Base-by-base conservation (phyloP, 495 filamentous ascomycete genomes). In the Tuber umbilicatum region DNA sequence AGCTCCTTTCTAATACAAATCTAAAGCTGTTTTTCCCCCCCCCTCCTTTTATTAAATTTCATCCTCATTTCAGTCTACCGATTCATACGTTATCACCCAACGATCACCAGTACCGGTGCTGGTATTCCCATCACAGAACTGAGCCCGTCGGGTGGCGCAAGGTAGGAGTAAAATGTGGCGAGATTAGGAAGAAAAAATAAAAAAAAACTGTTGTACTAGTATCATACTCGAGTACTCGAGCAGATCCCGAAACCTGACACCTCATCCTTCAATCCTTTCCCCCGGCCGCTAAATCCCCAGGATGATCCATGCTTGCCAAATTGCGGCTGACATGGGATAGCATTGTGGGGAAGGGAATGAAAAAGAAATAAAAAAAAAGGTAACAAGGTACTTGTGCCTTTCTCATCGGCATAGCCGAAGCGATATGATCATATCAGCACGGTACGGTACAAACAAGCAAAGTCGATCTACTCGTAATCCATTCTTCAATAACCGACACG, bases 271-370 rank as follows among this genome's bases (percentile, higher is more conserved):
- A 27, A 31, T 64, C 10, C 55, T 35, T 16, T 14, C 27, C n/a
- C 55, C 55, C 55, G 27, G 55, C 55, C 55, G 55, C 55, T 64
- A 64, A 64, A 35, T 64, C 55, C 55, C 55, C 31, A 64, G 55
- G 55, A 64, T 64, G 55, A 64, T 64, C 55, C 55, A 64, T 64
- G 55, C 55, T 64, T 64, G 55, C 19, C 55, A 64, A 64, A 64
- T 64, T 64, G 55, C 55, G 55, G 55, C 55, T 35, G 55, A 64
- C 55, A 31, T 60, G n/a, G 50, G 12, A 31, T n/a, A 60, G 27
- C 10, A 21, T 27, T 60, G 50, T 60, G 50, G 50, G 23, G 50
- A 60, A 31, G 50, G 50, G 45, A 50, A 23, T 7, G 5, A 31
- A 60, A 16, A 31, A 27, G 27, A 60, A 60, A 27, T 31, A 16